Percentiles rank a stretch among this genome's conserved stretches.
Evolutionary conservation across 2,329 filamentous ascomycete genomes (phyloP).

Genomic region (Ophiostoma australiae): DNA sequence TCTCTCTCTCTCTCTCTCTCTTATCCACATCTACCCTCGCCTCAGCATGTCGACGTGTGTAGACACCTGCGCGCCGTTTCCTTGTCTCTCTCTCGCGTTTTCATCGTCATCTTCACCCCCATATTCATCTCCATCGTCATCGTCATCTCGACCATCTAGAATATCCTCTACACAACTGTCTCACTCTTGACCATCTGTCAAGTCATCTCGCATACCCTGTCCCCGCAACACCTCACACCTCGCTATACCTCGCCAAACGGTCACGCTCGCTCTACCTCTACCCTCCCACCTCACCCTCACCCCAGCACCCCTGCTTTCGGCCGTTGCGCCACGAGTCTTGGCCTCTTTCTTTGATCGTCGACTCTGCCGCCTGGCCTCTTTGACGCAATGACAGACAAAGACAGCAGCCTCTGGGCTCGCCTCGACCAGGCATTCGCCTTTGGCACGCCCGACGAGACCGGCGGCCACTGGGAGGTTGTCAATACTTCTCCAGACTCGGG

Average conservation of each 20-base stretch:
- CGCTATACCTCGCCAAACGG: neutral
- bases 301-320: neutral
- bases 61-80: neutral
- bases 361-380: too few relatives aligned
- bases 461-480: slow-evolving; percentile 9
- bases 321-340: neutral
- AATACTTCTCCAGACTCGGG: neutral
- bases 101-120: neutral
- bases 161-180: neutral
- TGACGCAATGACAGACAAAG: neutral
- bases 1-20: neutral
- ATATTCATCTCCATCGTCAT: neutral
- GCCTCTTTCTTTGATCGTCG: neutral
- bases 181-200: neutral
- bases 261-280: neutral
- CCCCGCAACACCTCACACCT: neutral
- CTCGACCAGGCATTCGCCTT: slow-evolving; percentile 24
- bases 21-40: neutral
- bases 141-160: neutral
- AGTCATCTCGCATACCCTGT: neutral
- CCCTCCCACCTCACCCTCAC: neutral
- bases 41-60: slow-evolving; percentile 9
- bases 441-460: slow-evolving; percentile 18
- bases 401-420: slow-evolving; percentile 20
- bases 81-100: neutral